Evolutionary conservation across 495 filamentous ascomycete genomes (phyloP), one percentile per base, ranked within the genome.

Genomic region (Penicillium bialowiezense): DNA sequence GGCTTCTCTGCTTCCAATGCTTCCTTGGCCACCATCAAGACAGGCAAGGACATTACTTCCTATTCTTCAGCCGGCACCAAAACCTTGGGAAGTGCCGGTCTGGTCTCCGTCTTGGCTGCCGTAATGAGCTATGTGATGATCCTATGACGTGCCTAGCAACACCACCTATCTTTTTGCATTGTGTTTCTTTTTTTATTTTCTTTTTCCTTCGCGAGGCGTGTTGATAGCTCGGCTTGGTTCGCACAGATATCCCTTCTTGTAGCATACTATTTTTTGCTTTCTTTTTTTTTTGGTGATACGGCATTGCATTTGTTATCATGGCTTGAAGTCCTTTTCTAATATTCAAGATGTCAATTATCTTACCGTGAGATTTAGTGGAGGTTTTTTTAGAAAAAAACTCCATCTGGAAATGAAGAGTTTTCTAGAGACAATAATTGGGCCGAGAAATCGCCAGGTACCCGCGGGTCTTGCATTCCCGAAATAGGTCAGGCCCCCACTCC

Each of bases 1-100:
- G 68, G 70, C 18, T 62, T 62, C 47, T 33, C 54, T 7, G 15
- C 17, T 1, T 19, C 29, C 1, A 62, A 64, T 28, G n/a, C 60
- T 8, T 46, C 49, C 12, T 55, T 49, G 15, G 41, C 38, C 0
- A 44, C 50, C 10, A 47, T 64, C 37, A 51, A 41, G 15, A 63
- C 40, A 8, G 28, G 51, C 36, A 42, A 32, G 28, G 13, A n/a
- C 10, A 15, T 15, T 6, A 29, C 33, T 12, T 45, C 40, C 26
- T 31, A 17, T 29, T 42, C 28, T n/a, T n/a, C n/a, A 17, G 20
- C n/a, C 18, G 42, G 32, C 12, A 36, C 35, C 17, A 29, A 15
- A 15, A 38, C 10, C 13, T 9, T 14, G 4, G 14, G 21, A 4
- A 15, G 14, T 19, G 29, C 34, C 10, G 10, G 9, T 29, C 17